Percentiles rank a stretch among this genome's conserved stretches.
Evolutionary conservation across 2,329 filamentous ascomycete species (phyloP).

Genomic region (Fusarium armeniacum): DNA sequence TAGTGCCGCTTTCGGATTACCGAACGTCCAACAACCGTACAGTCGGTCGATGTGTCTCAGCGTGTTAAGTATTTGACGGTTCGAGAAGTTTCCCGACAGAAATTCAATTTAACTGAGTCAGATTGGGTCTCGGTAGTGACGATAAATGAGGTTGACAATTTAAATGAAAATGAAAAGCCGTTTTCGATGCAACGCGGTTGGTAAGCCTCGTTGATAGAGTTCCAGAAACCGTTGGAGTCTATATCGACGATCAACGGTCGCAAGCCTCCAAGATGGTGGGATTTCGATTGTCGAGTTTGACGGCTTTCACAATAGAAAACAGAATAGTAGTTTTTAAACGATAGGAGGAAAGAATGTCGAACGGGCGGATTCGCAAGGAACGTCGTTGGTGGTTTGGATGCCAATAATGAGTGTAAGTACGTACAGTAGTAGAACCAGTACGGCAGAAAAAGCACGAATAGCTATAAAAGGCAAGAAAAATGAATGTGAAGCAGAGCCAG

Average conservation of each 20-base stretch:
- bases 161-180: conserved; percentile 16
- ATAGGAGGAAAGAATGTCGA: conserved; percentile 47
- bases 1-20: conserved; percentile 38
- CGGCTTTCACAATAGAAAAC: conserved; percentile 10
- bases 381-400: conserved; percentile 30
- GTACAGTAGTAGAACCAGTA: conserved; percentile 9
- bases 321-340: conserved; percentile 5
- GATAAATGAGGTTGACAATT: conserved; percentile 12
- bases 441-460: conserved; percentile 17
- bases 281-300: conserved; percentile 5
- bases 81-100: conserved; percentile 22
- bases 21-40: conserved; percentile 26
- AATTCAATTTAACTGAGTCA: conserved; percentile 33
- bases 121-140: conserved; percentile 14
- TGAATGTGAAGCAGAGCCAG: conserved; percentile 45
- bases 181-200: conserved; percentile 16
- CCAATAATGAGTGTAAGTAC: conserved; percentile 30
- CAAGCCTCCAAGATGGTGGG: conserved; percentile 24
- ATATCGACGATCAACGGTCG: conserved; percentile 32
- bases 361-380: conserved; percentile 41
- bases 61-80: conserved; percentile 39
- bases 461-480: conserved; percentile 27
- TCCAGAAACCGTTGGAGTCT: conserved; percentile 35
- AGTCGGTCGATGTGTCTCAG: conserved; percentile 44
- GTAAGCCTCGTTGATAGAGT: conserved; percentile 31